Base-by-base conservation (phyloP, 106 monocot genomes). In the Dendrobium officinale region DNA sequence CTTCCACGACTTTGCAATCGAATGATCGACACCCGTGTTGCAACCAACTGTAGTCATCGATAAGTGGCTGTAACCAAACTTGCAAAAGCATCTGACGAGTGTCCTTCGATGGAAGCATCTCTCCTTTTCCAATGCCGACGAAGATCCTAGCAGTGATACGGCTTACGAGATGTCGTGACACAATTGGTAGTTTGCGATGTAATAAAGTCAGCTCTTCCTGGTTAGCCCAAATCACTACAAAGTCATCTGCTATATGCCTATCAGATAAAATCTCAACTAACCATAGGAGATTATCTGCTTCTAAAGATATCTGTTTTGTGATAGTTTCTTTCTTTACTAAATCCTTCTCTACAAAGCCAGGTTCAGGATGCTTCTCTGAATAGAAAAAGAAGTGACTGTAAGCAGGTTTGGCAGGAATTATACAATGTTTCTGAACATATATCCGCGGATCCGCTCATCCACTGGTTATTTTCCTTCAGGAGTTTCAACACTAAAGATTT, bases 11-110 rank as follows among this genome's bases (percentile, higher is more conserved):
- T 67, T 95, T 95, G 49, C 89, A 44, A 67, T 99, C 95, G 59
- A 99, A 95, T 10, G 89, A 87, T 67, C 95, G 84, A 85, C 99
- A 95, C 18, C 87, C 88, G 64, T 93, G 95, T 79, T 95, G 99
- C 81, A 99, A 76, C 99, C 99, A 99, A 68, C 81, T 87, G 70
- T 99, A 99, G 80, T 99, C 99, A 42, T 95, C 93, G 66, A 99
- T 90, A 8, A 99, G 87, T 2, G 91, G 99, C 83, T 93, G 92
- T 80, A 99, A 55, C 99, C 99, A 99, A 5, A 90, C 78, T 58
- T 89, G 81, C 59, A 99, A 78, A 74, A 99, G 77, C 82, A 83
- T 81, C 64, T 92, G 89, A 4, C 93, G 79, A 24, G 85, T 90
- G 16, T 99, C 99, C 79, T 89, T 99, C 6, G 87, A 88, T 8